Base-by-base conservation (phyloP, 257 asterid genomes). In the Solanum medicagineum region DNA sequence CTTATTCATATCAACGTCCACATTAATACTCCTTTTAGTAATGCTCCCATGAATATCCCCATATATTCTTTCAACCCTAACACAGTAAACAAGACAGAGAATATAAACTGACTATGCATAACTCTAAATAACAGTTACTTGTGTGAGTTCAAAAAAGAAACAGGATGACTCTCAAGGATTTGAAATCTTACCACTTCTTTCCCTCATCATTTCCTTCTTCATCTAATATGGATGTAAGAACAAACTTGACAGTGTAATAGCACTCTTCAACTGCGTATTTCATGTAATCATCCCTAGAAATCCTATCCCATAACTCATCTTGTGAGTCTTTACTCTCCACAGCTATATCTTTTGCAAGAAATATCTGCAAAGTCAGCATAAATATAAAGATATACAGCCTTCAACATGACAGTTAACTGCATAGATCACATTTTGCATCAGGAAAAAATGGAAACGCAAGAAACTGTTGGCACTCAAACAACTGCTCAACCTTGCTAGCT, bases 261-360 rank as follows among this genome's bases (percentile, higher is more conserved):
- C 97, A 92, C 92, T 96, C 99, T 87, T 92, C 89, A 90, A 96
- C 99, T 26, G 98, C 99, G 89, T 96, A 96, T 90, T 91, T 91
- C 99, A 96, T 96, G 94, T 95, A 92, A 65, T 94, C 99, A 85
- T 96, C 99, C 94, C 91, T 95, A 84, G 93, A 92, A 85, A 96
- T 94, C 90, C 97, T 92, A 82, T 95, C 98, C 97, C 98, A 96
- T 62, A 96, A 94, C 89, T 95, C 98, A 62, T 87, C 98, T 86
- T 93, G 98, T 4, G 97, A 90, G 81, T 91, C 98, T 89, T 89
- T 91, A 88, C 88, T 93, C 90, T 96, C 99, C 59, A 87, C 80
- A 71, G 99, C 99, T 68, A 93, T 91, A 92, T 96, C 98, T 90
- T 93, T 95, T 80, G 99, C 99, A 80, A 94, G 94, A 89, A 95